A percentile compares a stretch with the other conserved stretches of the same genome.
Conservation (phyloP, 345 rosid species). For the Chamaenerion angustifolium region DNA sequence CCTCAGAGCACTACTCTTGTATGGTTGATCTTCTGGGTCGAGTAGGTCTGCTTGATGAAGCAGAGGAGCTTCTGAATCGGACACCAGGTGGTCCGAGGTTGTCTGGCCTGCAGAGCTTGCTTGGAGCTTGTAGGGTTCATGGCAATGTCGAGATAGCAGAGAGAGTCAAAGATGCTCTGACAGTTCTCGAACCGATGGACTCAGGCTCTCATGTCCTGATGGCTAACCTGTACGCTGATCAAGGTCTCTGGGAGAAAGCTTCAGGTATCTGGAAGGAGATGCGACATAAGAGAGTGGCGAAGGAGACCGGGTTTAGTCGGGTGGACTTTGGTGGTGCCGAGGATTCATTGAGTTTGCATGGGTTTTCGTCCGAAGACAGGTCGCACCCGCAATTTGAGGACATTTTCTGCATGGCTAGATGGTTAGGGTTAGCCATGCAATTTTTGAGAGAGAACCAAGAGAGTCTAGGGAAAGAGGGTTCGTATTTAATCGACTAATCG, state of each 20-base stretch:
- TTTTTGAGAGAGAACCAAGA: slow-evolving; percentile 16
- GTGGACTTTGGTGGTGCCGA: slow-evolving; percentile 43
- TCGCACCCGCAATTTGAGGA: slow-evolving; percentile 45
- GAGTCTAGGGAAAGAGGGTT: neutral
- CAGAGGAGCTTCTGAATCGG: slow-evolving; percentile 39
- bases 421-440: slow-evolving; percentile 48
- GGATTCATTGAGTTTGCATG: slow-evolving; percentile 32
- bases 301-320: slow-evolving; percentile 79
- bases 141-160: slow-evolving; percentile 65
- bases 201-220: slow-evolving; percentile 71
- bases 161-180: slow-evolving; percentile 40
- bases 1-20: slow-evolving; percentile 69
- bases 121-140: slow-evolving; percentile 63
- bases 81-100: slow-evolving; percentile 60
- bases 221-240: slow-evolving; percentile 82
- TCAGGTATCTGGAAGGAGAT: slow-evolving; percentile 46
- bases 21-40: slow-evolving; percentile 90
- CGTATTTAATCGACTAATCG: neutral
- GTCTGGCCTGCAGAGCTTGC: slow-evolving; percentile 69
- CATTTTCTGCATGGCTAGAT: slow-evolving; percentile 39
- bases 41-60: slow-evolving; percentile 60
- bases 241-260: slow-evolving; percentile 63
- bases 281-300: slow-evolving; percentile 67
- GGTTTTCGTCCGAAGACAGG: slow-evolving; percentile 72
- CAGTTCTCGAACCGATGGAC: slow-evolving; percentile 44